phyloP scores from a whole-genome alignment of 164 flowering plant genomes.

The Aristolochia californica region DNA sequence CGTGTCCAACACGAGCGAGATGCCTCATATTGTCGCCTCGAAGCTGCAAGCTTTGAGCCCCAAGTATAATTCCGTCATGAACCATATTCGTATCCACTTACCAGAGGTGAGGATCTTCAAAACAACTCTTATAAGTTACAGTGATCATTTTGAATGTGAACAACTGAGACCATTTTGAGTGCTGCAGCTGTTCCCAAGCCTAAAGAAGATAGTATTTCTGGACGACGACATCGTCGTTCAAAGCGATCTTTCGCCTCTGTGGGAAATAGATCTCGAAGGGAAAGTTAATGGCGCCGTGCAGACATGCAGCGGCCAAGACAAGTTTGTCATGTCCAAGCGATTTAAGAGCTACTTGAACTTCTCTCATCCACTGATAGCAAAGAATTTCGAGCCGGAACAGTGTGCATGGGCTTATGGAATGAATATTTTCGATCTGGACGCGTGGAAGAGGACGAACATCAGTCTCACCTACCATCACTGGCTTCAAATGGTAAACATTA shows the following conservation, averaged over 20 bases:
- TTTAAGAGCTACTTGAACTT: conserved; percentile 87
- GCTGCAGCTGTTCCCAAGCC: conserved; percentile 85
- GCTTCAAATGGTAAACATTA: conserved; percentile 60
- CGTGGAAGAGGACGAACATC: conserved; percentile 86
- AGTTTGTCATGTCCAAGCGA: conserved; percentile 85
- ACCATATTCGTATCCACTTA: conserved; percentile 80
- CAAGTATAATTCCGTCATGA: conserved; percentile 88
- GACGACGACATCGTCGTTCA: conserved; percentile 95
- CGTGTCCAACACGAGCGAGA: conserved; percentile 56
- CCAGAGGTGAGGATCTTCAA: conserved; percentile 82
- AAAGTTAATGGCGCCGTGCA: conserved; percentile 99
- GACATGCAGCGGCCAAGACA: conserved; percentile 82
- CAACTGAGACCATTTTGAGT: too few species aligned
- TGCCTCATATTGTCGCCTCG: conserved; percentile 72
- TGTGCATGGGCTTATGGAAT: conserved; percentile 99
- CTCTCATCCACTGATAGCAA: conserved; percentile 69
- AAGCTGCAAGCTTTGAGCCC: conserved; percentile 95
- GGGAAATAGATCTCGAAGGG: conserved; percentile 88
- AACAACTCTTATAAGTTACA: too few species aligned
- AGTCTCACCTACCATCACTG: conserved; percentile 71
- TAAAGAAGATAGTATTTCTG: conserved; percentile 78
- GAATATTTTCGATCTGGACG: conserved; percentile 84
- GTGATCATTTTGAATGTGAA: too few species aligned
- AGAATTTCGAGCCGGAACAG: conserved; percentile 62
- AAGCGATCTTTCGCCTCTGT: conserved; percentile 74